Evolutionary conservation across 2,329 filamentous ascomycete species (phyloP).

Genomic region (Microcyclosporella mali): DNA sequence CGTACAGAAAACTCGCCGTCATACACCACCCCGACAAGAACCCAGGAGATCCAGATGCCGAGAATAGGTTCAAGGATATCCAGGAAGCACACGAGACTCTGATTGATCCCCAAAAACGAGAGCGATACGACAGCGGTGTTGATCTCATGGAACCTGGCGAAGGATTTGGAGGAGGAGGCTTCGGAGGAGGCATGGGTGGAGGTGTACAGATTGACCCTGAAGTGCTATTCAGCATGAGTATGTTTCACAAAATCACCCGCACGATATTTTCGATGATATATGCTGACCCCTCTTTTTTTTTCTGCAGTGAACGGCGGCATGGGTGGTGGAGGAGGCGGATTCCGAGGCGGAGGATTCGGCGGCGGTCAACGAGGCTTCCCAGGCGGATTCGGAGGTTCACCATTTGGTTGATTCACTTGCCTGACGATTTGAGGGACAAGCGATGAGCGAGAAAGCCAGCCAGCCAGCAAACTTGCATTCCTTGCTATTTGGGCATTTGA

Average conservation of each 20-base stretch:
- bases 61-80: constrained; percentile 94
- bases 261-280: background rate
- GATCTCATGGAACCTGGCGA: constrained; percentile 84
- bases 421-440: too few relatives aligned
- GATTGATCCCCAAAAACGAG: constrained; percentile 89
- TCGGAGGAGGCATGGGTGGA: constrained; percentile 28
- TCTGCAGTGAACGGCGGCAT: constrained; percentile 43
- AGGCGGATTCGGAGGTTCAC: constrained; percentile 12
- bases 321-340: constrained; percentile 41
- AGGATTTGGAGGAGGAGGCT: constrained; percentile 62
- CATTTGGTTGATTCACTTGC: constrained; percentile 18
- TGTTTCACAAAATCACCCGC: too few relatives aligned
- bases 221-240: constrained; percentile 77
- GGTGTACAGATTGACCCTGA: constrained; percentile 61
- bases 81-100: constrained; percentile 94
- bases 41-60: constrained; percentile 74
- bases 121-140: constrained; percentile 84
- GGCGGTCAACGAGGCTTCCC: constrained; percentile 11
- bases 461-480: too few relatives aligned
- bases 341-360: constrained; percentile 7
- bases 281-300: too few relatives aligned
- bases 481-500: too few relatives aligned
- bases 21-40: constrained; percentile 98
- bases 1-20: constrained; percentile 91
- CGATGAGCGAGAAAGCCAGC: too few relatives aligned